phyloP scores from a whole-genome alignment of 306 rosid genomes.

The Cucurbita argyrosperma region DNA sequence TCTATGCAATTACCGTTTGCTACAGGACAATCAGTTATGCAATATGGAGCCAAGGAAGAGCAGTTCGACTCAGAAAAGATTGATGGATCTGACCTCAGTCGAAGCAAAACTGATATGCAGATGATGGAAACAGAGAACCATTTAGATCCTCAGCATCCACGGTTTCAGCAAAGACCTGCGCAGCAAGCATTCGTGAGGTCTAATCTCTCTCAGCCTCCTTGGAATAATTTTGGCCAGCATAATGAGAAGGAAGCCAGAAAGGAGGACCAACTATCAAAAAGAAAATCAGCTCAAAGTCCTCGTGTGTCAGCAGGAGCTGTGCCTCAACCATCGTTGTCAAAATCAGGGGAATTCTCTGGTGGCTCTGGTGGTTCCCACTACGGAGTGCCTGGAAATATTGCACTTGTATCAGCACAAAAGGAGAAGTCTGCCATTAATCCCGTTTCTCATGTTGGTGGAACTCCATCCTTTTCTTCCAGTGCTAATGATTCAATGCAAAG shows the following conservation, averaged over 20 bases:
- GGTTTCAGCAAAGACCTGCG: conserved; percentile 42
- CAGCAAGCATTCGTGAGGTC: conserved; percentile 49
- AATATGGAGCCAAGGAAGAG: conserved; percentile 69
- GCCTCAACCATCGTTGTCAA: conserved; percentile 70
- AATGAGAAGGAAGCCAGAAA: conserved; percentile 66
- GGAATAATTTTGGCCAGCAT: conserved; percentile 64
- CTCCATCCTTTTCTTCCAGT: conserved; percentile 53
- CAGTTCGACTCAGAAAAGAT: conserved; percentile 56
- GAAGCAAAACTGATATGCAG: conserved; percentile 38
- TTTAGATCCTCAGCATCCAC: conserved; percentile 55
- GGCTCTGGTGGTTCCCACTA: conserved; percentile 72
- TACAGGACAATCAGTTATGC: conserved; percentile 47
- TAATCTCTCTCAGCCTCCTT: conserved; percentile 53
- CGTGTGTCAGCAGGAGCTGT: conserved; percentile 58
- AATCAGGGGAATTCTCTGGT: conserved; percentile 83
- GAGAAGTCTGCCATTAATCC: conserved; percentile 57
- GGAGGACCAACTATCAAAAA: conserved; percentile 64
- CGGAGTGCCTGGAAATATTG: conserved; percentile 43
- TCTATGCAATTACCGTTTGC: conserved; percentile 32
- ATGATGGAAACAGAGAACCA: conserved; percentile 52
- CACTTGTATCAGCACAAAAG: conserved; percentile 42
- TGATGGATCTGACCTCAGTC: conserved; percentile 51
- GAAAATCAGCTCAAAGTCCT: conserved; percentile 78
- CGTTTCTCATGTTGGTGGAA: conserved; percentile 45
- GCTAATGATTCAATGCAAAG: conserved; percentile 73